Percentiles rank a stretch among this genome's conserved stretches.
These are phyloP conservation scores for Leccinum subgranulosum DNA, from an alignment of 768 basidiomycete genomes.

Conservation along the genomic window DNA sequence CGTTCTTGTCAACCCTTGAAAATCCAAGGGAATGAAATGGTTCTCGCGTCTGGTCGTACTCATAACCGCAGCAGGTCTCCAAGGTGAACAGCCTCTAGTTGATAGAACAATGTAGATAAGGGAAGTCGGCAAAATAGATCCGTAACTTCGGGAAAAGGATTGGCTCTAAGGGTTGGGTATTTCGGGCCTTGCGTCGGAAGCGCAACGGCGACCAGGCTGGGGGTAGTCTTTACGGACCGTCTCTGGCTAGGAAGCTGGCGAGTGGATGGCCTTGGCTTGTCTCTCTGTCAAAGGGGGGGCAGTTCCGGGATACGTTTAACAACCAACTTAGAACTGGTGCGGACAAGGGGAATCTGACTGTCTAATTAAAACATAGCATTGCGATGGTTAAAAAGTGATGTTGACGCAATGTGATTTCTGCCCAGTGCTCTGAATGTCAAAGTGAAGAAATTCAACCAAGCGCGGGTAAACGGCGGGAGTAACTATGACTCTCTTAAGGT, in stretches of 20 bases:
- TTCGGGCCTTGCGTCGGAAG: constrained; percentile 72
- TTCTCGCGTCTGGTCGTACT: no score
- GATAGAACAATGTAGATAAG: no score
- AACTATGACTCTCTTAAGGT: constrained; percentile 79
- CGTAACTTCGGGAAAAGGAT: constrained; percentile 16
- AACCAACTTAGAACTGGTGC: constrained; percentile 73
- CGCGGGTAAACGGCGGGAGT: constrained; percentile 48
- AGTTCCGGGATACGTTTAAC: constrained; percentile 63
- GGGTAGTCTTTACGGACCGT: constrained; percentile 61
- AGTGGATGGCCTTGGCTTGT: constrained; percentile 41
- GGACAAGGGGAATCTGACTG: constrained; percentile 82
- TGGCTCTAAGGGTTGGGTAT: constrained; percentile 78
- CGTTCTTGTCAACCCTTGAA: no score
- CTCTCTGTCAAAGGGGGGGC: constrained; percentile 30
- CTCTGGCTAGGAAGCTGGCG: constrained; percentile 36
- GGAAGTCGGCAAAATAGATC: no score
- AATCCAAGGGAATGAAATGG: no score
- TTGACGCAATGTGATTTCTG: constrained; percentile 82
- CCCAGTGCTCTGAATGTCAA: constrained; percentile 82
- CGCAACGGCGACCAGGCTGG: constrained; percentile 48
- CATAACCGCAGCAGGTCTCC: no score
- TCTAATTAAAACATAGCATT: constrained; percentile 85
- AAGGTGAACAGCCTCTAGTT: no score
- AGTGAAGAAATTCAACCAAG: constrained; percentile 76
- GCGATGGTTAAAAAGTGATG: constrained; percentile 72